Evolutionary conservation across 2,329 filamentous ascomycete genomes (phyloP), one percentile per base, ranked within the genome.

Genomic region (Talaromyces sp.): DNA sequence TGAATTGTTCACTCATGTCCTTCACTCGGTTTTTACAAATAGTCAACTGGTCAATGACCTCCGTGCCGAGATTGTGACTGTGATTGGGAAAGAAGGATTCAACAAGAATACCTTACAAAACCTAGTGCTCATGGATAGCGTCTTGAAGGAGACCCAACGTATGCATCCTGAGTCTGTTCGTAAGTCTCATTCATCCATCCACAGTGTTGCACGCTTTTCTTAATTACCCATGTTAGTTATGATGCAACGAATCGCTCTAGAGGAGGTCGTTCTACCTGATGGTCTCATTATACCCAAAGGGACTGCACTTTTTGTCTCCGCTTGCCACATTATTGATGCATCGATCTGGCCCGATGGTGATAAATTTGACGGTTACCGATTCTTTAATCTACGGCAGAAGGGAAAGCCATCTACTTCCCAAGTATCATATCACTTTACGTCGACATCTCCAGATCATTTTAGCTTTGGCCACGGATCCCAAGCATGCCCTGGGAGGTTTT

Each of bases 401-500:
- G 50, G 61, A 6, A 25, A 63, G 1, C 59, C 66, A 15, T 62
- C 37, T 35, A 59, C 60, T 27, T 81, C 79, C 52, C 79, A 81
- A 71, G 68, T 82, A n/a, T 54, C 50, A 35, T 54, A 54, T 54
- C 80, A 83, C 3, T 81, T 87, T 78, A 82, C 86, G 10, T 84
- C 83, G 4, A 86, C 85, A 2, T 82, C 80, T 41, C 76, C 82
- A 50, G 71, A 75, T 7, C 82, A 85, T 68, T 71, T 87, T 33
- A 77, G 83, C 0, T 88, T 88, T 73, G 85, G 86, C 0, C 84
- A 86, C 66, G 86, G 86, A 7, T 77, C 82, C 66, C 85, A 87
- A 70, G 70, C 73, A 41, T 76, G 74, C 63, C 73, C 73, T 5
- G 73, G 74, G 19, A 66, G 74, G 25, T 75, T 73, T 63, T 75